phyloP scores from a whole-genome alignment of 176 grass and related monocot genomes.

The Avena atlantica region DNA sequence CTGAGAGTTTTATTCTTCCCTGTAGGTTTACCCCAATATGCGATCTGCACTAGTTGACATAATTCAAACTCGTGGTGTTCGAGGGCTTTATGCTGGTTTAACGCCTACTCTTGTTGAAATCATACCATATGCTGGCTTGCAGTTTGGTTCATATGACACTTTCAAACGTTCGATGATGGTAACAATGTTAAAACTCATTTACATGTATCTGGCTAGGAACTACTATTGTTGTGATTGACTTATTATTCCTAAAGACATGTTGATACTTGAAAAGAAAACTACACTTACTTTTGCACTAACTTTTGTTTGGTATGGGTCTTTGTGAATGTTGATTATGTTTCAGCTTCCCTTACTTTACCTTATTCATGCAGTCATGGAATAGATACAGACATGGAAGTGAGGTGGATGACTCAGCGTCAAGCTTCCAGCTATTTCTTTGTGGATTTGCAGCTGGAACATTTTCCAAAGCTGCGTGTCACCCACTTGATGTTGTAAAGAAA shows the following conservation, averaged over 20 bases:
- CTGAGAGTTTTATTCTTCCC: constrained; percentile 21
- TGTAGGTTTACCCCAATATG: constrained; percentile 89
- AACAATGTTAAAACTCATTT: constrained; percentile 35
- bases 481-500: constrained; percentile 99
- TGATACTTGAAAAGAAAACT: constrained; percentile 8
- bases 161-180: constrained; percentile 98
- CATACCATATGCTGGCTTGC: constrained; percentile 95
- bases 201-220: not conserved
- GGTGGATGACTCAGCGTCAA: constrained; percentile 72
- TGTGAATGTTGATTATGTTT: not conserved
- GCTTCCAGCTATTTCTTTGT: constrained; percentile 94
- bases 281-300: not conserved
- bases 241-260: not conserved
- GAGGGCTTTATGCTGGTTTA: constrained; percentile 85
- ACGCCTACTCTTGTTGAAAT: constrained; percentile 90
- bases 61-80: constrained; percentile 72
- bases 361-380: constrained; percentile 73
- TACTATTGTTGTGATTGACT: not conserved
- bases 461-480: constrained; percentile 83
- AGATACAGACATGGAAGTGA: constrained; percentile 63
- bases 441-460: constrained; percentile 90
- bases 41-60: constrained; percentile 86
- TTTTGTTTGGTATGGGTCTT: constrained; percentile 4
- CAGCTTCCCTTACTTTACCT: constrained; percentile 15
- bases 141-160: constrained; percentile 95